Evolutionary conservation across 2,329 filamentous ascomycete species (phyloP).

Genomic region (Allantophomopsis lycopodina): DNA sequence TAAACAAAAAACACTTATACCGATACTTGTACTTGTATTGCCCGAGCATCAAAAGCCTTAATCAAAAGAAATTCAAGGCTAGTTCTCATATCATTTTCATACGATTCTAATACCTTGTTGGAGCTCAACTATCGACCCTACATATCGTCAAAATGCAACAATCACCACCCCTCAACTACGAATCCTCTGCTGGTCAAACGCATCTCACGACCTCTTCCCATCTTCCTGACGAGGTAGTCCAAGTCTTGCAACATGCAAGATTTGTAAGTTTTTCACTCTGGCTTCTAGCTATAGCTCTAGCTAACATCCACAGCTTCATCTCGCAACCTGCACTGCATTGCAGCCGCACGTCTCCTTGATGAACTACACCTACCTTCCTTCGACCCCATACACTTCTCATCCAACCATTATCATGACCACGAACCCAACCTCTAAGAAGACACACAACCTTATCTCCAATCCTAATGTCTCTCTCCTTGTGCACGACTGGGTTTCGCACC

Average conservation of each 20-base stretch:
- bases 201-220: slow-evolving; percentile 49
- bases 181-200: slow-evolving; percentile 60
- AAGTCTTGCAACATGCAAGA: slow-evolving; percentile 85
- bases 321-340: slow-evolving; percentile 77
- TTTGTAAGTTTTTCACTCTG: slow-evolving; percentile 50
- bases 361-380: slow-evolving; percentile 96
- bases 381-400: slow-evolving; percentile 50
- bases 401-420: slow-evolving; percentile 95
- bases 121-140: no score
- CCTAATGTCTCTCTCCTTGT: slow-evolving; percentile 87
- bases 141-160: no score
- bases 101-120: no score
- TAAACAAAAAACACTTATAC: no score
- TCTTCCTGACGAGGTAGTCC: slow-evolving; percentile 73
- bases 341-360: slow-evolving; percentile 89
- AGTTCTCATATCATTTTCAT: no score
- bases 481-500: slow-evolving; percentile 94
- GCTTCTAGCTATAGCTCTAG: slow-evolving; percentile 2
- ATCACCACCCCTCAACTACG: slow-evolving; percentile 42
- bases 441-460: slow-evolving; percentile 69
- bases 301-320: slow-evolving; percentile 56
- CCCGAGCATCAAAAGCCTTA: no score
- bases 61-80: no score
- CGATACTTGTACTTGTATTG: no score
- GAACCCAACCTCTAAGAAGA: slow-evolving; percentile 66